Percentiles rank a stretch among this genome's conserved stretches.
phyloP scores from a whole-genome alignment of 139 green algal species.

The Micromonas commoda region DNA sequence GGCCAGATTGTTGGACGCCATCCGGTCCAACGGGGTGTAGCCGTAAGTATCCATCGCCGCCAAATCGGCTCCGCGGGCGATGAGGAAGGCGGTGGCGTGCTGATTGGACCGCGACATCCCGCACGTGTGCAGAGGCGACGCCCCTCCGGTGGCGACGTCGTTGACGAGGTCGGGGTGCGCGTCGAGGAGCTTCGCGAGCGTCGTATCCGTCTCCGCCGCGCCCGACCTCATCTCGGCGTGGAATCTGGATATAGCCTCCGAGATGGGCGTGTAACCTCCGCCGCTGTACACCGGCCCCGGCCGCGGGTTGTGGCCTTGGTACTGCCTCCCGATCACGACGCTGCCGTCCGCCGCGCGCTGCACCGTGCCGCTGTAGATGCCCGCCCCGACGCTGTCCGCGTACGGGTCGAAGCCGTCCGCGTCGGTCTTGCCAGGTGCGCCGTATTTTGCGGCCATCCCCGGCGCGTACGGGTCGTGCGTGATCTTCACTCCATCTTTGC shows the following conservation, averaged over 20 bases:
- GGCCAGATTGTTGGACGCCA: constrained; percentile 46
- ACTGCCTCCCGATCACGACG: constrained; percentile 41
- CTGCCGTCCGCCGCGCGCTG: constrained; percentile 13
- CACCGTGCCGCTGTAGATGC: constrained; percentile 45
- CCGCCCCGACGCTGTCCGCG: constrained; percentile 41
- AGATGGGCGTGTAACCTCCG: constrained; percentile 33
- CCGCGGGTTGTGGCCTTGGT: constrained; percentile 40
- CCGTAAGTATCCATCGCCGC: constrained; percentile 43
- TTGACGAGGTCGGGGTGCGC: constrained; percentile 24
- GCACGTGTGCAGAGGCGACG: constrained; percentile 37
- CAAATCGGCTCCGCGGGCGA: constrained; percentile 34
- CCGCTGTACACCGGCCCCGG: constrained; percentile 42
- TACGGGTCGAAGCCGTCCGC: constrained; percentile 44
- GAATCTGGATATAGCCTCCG: constrained; percentile 5
- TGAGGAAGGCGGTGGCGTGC: constrained; percentile 15
- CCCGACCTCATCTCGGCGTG: not conserved
- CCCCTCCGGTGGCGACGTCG: constrained; percentile 36
- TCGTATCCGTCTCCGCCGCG: not conserved
- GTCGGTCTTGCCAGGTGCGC: constrained; percentile 31
- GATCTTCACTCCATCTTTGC: constrained; percentile 30
- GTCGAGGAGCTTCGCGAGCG: constrained; percentile 25
- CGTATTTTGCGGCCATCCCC: constrained; percentile 22
- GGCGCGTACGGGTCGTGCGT: constrained; percentile 35
- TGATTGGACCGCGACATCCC: constrained; percentile 26
- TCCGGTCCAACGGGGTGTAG: constrained; percentile 40